Evolutionary conservation across 2,329 filamentous ascomycete species (phyloP), one percentile per base, ranked within the genome.

Genomic region (Colletotrichum chlorophyti): DNA sequence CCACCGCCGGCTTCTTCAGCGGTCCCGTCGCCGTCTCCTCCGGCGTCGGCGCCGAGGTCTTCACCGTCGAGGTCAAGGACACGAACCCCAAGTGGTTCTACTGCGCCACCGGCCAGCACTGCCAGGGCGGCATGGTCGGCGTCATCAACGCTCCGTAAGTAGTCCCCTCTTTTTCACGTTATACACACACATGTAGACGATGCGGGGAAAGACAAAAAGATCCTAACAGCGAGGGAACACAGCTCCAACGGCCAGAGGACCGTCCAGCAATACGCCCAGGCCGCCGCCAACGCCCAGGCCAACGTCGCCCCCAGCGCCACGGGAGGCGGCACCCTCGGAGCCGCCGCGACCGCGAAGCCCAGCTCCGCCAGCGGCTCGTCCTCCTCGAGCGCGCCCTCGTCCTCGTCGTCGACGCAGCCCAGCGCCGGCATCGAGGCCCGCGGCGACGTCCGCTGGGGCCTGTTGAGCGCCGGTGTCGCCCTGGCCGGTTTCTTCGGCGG

Each of bases 11-110:
- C 34, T 84, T 83, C 71, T 71, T 69, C 80, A 80, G 74, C 76
- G 79, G 62, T 74, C 81, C 43, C 71, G 73, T 63, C 3, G 32
- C 26, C 3, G 71, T 75, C 7, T 58, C 64, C 11, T 67, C 58
- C 14, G 63, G 65, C 24, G 60, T 63, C 23, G 50, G 54, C 29
- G 31, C 53, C 8, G 53, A 65, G 21, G 63, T 63, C 12, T 68
- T 66, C 51, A 52, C 48, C 14, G 21, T 63, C 50, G 6, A 64
- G 10, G 26, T 63, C 19, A 64, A 80, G 58, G 74, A 81, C 63
- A 76, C 74, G 2, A 82, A 79, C 41, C 85, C 86, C 2, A 80
- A 87, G 58, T 89, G 86, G 85, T 81, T 83, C 66, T 89, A 87
- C 76, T 88, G 85, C 68, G 81, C 81, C 14, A 82, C 86, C 58